A percentile compares a stretch with the other conserved stretches of the same genome.
Evolutionary conservation across 2,329 filamentous ascomycete species (phyloP).

Genomic region (Waltergamsia citrina): DNA sequence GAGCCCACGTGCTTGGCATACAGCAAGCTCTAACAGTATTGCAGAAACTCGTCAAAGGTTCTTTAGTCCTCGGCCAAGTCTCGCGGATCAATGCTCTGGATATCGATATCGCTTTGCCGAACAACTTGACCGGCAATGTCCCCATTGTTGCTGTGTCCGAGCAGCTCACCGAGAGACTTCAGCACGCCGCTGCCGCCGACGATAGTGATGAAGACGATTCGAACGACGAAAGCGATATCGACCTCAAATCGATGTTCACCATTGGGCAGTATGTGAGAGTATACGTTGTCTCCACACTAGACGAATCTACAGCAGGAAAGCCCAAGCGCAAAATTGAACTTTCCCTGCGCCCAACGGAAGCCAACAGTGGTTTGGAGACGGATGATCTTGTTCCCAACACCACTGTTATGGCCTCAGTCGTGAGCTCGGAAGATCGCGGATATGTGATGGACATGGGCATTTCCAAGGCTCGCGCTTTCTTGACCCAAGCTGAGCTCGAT

Average conservation of each 20-base stretch:
- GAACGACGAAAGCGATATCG: constrained; percentile 50
- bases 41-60: constrained; percentile 75
- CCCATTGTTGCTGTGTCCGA: constrained; percentile 89
- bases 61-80: constrained; percentile 80
- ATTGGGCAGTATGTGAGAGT: constrained; percentile 84
- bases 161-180: constrained; percentile 64
- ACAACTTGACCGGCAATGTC: constrained; percentile 85
- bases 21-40: constrained; percentile 8
- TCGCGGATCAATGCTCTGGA: constrained; percentile 72
- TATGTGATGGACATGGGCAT: constrained; percentile 88
- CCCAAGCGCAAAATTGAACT: constrained; percentile 78
- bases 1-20: constrained; percentile 9
- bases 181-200: constrained; percentile 49
- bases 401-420: constrained; percentile 78
- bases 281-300: constrained; percentile 69
- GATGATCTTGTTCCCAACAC: constrained; percentile 66
- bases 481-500: constrained; percentile 76
- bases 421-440: constrained; percentile 93
- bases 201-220: constrained; percentile 41
- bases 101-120: constrained; percentile 75
- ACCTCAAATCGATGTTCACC: constrained; percentile 66
- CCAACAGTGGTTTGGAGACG: constrained; percentile 66
- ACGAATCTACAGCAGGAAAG: constrained; percentile 52
- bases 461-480: constrained; percentile 66
- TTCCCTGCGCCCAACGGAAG: constrained; percentile 67